Conservation (phyloP, 768 basidiomycete species). For the Leccinum longicurvipes region DNA sequence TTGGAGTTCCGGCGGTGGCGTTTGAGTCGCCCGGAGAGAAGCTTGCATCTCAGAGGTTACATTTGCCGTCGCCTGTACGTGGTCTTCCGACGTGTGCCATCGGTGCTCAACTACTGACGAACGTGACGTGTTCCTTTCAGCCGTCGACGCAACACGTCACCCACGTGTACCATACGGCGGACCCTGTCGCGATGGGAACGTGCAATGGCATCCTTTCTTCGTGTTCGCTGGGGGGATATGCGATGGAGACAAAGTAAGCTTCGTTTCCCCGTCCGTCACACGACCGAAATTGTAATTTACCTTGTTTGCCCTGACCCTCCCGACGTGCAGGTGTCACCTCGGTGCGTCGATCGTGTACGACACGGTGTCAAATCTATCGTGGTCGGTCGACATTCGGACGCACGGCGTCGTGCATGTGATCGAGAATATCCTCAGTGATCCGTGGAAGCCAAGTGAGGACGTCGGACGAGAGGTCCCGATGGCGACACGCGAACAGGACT, state of each 20-base stretch:
- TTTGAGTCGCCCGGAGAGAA: conserved; percentile 90
- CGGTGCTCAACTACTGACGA: background rate
- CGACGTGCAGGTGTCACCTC: conserved; percentile 65
- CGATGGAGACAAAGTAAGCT: conserved; percentile 70
- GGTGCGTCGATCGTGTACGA: conserved; percentile 89
- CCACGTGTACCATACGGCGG: conserved; percentile 92
- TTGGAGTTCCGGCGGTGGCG: conserved; percentile 82
- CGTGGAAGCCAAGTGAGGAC: conserved; percentile 68
- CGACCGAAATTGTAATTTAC: background rate
- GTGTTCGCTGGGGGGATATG: conserved; percentile 87
- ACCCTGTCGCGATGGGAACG: conserved; percentile 89
- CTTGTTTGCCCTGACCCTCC: background rate
- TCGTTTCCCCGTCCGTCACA: background rate
- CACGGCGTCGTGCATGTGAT: conserved; percentile 81
- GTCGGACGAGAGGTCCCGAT: conserved; percentile 61
- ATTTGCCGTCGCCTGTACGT: conserved; percentile 80
- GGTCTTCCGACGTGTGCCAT: background rate
- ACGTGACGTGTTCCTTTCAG: conserved; percentile 40
- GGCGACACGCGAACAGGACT: conserved; percentile 55
- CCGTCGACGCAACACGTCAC: conserved; percentile 78
- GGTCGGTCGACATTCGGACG: conserved; percentile 78
- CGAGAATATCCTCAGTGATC: conserved; percentile 62
- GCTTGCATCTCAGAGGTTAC: conserved; percentile 74
- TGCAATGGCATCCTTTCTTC: conserved; percentile 79
- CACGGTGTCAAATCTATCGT: conserved; percentile 80